Evolutionary conservation across 1,284 basidiomycete species (phyloP).

Genomic region (Sporisorium graminicola): DNA sequence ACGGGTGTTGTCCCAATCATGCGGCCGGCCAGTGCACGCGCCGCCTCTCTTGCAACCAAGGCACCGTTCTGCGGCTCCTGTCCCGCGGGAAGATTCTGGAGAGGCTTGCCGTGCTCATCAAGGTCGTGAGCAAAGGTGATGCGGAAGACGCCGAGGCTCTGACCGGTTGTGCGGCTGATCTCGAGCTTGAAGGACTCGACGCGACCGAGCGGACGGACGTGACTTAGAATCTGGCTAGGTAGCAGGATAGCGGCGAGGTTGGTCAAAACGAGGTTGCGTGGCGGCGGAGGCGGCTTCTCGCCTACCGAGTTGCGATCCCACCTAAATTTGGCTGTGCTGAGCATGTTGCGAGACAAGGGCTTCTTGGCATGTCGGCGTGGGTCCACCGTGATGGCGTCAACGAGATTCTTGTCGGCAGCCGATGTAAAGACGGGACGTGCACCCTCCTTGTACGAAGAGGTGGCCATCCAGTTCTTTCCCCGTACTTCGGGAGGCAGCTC

Average conservation of each 20-base stretch:
- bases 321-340: constrained; percentile 71
- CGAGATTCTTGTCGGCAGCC: constrained; percentile 21
- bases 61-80: constrained; percentile 43
- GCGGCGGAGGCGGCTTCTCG: constrained; percentile 78
- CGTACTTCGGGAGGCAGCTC: constrained; percentile 40
- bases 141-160: constrained; percentile 84
- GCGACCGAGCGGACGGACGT: constrained; percentile 79
- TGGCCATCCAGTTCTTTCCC: constrained; percentile 25
- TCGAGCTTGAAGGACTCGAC: constrained; percentile 82
- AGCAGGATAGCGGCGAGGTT: constrained; percentile 81
- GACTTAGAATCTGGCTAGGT: constrained; percentile 77
- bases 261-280: constrained; percentile 78
- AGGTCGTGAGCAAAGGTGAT: constrained; percentile 76
- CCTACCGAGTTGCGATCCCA: constrained; percentile 82
- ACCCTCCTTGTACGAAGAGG: constrained; percentile 15
- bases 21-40: constrained; percentile 30
- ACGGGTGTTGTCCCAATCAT: constrained; percentile 25
- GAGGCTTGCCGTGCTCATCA: constrained; percentile 44
- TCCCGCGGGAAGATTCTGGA: constrained; percentile 2
- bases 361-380: constrained; percentile 19
- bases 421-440: constrained; percentile 6
- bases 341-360: constrained; percentile 8
- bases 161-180: constrained; percentile 83
- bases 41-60: constrained; percentile 44
- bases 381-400: constrained; percentile 18